Evolutionary conservation across 1,139 yeast species (phyloP).

Genomic region (Pichia sp.): DNA sequence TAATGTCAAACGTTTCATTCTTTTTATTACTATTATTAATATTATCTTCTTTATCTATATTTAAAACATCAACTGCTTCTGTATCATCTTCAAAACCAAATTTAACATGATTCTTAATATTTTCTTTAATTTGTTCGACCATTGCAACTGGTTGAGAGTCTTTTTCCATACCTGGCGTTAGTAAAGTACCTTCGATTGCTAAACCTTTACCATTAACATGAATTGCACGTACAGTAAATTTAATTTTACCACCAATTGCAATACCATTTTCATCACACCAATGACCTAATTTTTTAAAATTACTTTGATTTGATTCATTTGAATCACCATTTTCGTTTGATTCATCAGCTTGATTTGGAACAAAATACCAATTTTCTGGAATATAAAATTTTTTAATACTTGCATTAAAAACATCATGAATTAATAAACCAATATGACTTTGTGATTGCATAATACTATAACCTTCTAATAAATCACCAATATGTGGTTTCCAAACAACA

Average conservation of each 20-base stretch:
- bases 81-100: slow-evolving; percentile 30
- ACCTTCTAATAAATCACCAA: slow-evolving; percentile 82
- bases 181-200: slow-evolving; percentile 77
- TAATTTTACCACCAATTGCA: slow-evolving; percentile 73
- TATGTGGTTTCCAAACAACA: slow-evolving; percentile 80
- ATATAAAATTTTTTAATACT: slow-evolving; percentile 78
- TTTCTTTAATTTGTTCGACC: slow-evolving; percentile 20
- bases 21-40: slow-evolving; percentile 6
- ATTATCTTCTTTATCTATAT: background rate
- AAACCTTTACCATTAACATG: slow-evolving; percentile 77
- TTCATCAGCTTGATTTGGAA: slow-evolving; percentile 70
- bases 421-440: slow-evolving; percentile 83
- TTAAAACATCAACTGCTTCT: slow-evolving; percentile 22
- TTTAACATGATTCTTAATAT: slow-evolving; percentile 20
- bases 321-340: slow-evolving; percentile 23
- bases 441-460: slow-evolving; percentile 88
- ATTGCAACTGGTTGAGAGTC: slow-evolving; percentile 48
- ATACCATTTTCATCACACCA: slow-evolving; percentile 76
- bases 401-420: slow-evolving; percentile 93
- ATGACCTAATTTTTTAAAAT: slow-evolving; percentile 55
- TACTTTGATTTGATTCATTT: background rate
- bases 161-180: slow-evolving; percentile 53
- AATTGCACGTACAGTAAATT: slow-evolving; percentile 64
- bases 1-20: background rate
- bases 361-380: slow-evolving; percentile 77